Conservation (phyloP, 225 moss, liverwort and hornwort species). For the Polytrichum commune region DNA sequence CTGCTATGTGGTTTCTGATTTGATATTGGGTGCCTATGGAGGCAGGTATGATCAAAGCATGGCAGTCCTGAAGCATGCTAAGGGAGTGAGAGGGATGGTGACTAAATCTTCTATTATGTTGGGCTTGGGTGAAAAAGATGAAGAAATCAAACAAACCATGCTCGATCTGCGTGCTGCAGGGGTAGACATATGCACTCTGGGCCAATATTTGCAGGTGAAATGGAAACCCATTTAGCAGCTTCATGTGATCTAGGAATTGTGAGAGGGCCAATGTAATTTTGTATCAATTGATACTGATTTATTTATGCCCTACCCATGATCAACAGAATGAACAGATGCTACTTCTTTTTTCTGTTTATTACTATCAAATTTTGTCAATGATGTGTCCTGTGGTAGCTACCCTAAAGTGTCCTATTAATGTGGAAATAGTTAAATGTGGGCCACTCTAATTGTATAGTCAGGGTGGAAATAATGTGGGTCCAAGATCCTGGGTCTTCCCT, state of each 20-base stretch:
- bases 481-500: too few relatives aligned
- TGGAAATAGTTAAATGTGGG: too few relatives aligned
- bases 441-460: too few relatives aligned
- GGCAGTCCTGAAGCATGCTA: conserved; percentile 81
- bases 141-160: conserved; percentile 89
- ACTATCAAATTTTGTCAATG: neutral
- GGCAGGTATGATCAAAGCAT: conserved; percentile 89
- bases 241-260: neutral
- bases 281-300: neutral
- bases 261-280: neutral
- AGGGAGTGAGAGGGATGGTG: conserved; percentile 80
- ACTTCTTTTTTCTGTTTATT: neutral
- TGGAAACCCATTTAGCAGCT: neutral
- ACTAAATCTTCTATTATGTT: conserved; percentile 95
- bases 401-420: too few relatives aligned
- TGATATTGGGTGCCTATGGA: conserved; percentile 13
- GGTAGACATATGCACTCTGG: conserved; percentile 93
- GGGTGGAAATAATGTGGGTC: too few relatives aligned
- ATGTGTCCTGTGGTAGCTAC: neutral
- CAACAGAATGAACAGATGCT: neutral
- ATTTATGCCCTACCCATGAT: neutral
- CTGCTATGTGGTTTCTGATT: neutral
- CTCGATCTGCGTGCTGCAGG: conserved; percentile 68
- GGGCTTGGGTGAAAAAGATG: conserved; percentile 83
- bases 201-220: conserved; percentile 86